A percentile compares a stretch with the other conserved stretches of the same genome.
phyloP scores from a whole-genome alignment of 345 rosid species.

The Salix purpurea region DNA sequence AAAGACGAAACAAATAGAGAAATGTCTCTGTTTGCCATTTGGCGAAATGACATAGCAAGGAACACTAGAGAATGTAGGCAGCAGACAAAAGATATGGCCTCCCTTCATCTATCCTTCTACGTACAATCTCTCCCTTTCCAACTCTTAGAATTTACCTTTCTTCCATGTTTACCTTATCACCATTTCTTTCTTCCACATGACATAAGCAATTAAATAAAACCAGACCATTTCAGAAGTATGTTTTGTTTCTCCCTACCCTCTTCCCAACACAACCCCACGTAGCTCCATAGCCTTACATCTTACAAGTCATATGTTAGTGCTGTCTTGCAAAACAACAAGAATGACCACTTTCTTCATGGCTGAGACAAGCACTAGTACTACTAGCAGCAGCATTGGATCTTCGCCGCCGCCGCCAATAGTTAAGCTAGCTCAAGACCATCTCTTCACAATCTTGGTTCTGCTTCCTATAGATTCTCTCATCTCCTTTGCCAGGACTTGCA shows the following conservation, averaged over 20 bases:
- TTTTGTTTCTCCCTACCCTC: background rate
- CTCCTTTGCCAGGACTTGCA: slow-evolving; percentile 67
- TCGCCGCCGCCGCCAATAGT: slow-evolving; percentile 34
- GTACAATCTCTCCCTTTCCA: background rate
- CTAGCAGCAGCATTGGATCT: slow-evolving; percentile 4
- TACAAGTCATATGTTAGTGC: background rate
- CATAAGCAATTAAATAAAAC: background rate
- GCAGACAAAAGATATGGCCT: slow-evolving; percentile 9
- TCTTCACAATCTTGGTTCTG: slow-evolving; percentile 65
- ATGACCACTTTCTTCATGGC: slow-evolving; percentile 28
- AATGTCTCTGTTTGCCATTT: background rate
- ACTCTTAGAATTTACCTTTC: background rate
- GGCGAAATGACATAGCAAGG: background rate
- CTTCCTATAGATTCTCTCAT: slow-evolving; percentile 74
- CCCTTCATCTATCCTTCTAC: slow-evolving; percentile 1
- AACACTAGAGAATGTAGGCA: background rate
- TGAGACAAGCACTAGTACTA: slow-evolving; percentile 20
- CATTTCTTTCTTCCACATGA: background rate
- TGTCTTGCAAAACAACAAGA: background rate
- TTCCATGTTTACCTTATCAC: background rate
- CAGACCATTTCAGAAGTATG: background rate
- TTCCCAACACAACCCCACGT: background rate
- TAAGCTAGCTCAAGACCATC: slow-evolving; percentile 56
- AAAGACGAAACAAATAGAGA: background rate
- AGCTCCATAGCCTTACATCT: background rate